Evolutionary conservation across 441 rosid genomes (phyloP), one percentile per base, ranked within the genome.

Genomic region (Erodium trifolium): DNA sequence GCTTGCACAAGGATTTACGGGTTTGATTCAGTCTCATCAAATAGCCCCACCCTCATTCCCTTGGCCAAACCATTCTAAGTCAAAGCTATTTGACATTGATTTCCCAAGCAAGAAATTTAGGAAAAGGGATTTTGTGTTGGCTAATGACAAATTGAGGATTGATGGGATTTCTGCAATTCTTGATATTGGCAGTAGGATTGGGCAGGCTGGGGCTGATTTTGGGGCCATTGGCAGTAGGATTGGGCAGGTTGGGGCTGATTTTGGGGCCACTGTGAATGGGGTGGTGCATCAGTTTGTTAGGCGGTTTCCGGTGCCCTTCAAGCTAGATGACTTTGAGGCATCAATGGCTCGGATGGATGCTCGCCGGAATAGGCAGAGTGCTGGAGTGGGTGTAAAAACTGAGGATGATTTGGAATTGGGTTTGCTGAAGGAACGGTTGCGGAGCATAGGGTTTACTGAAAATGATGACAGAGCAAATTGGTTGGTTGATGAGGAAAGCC

Each of bases 1-100:
- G 69, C 79, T 93, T 5, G 88, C 98, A 4, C 98, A 93, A 72
- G 96, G 98, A 1, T 89, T 93, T 70, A 81, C 91, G 0, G 98
- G 96, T 55, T 74, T 93, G 63, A 87, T 93, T 70, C 98, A 90
- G 39, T 82, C 88, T 11, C 91, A 85, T 51, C 64, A 60, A 4
- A 87, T 90, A 66, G 79, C 70, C 64, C 96, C 98, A n/a, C 91
- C 88, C 11, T 77, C 87, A 3, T 86, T 93, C 77, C 75, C 84
- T 1, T 92, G 98, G 98, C 89, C 92, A 5, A 83, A 72, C 77
- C 86, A 85, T 59, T 86, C 77, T 16, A 82, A 76, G 4, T 23
- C 88, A 29, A 91, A 85, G 79, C 86, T 83, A 13, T 89, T 47
- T 47, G 93, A 89, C 69, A 73, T 93, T 17, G 97, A 93, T 13